Conservation (phyloP, 192 early-diverging fungal genomes). For the Gaertneriomyces semiglobifer region DNA sequence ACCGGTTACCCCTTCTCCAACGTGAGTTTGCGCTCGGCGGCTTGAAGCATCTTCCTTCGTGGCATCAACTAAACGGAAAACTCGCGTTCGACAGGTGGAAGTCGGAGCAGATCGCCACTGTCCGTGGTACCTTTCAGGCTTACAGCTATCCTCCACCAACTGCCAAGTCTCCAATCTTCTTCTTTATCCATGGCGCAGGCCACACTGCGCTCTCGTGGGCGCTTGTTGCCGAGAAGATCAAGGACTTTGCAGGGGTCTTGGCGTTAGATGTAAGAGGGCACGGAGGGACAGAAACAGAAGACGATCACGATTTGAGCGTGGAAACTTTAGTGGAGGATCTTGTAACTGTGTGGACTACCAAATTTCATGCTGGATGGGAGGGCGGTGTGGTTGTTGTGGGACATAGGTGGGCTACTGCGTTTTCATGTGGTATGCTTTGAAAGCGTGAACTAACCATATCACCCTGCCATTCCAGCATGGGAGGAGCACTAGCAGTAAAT, state of each 20-base stretch:
- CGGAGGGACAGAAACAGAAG: constrained; percentile 22
- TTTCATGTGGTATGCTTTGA: not conserved
- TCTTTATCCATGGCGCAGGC: constrained; percentile 49
- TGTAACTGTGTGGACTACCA: constrained; percentile 1
- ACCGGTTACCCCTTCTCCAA: too few species aligned
- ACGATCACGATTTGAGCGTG: constrained; percentile 32
- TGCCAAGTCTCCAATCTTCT: constrained; percentile 8
- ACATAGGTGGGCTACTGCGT: constrained; percentile 31
- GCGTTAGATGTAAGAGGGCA: constrained; percentile 40
- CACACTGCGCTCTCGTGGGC: constrained; percentile 39
- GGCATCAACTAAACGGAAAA: too few species aligned
- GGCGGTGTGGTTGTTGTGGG: constrained; percentile 38
- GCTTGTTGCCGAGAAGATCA: constrained; percentile 21
- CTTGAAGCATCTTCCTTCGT: too few species aligned
- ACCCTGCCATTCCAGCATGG: constrained; percentile 28
- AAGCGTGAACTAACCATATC: not conserved
- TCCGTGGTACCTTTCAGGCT: too few species aligned
- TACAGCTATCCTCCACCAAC: too few species aligned
- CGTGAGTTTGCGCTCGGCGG: too few species aligned
- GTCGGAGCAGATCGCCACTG: too few species aligned
- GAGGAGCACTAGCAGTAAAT: constrained; percentile 41
- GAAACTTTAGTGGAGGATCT: constrained; percentile 33
- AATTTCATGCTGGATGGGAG: too few species aligned
- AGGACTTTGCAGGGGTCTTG: not conserved
- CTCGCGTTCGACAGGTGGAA: too few species aligned